Conservation (phyloP, 768 basidiomycete genomes). For the Trametes meyenii region DNA sequence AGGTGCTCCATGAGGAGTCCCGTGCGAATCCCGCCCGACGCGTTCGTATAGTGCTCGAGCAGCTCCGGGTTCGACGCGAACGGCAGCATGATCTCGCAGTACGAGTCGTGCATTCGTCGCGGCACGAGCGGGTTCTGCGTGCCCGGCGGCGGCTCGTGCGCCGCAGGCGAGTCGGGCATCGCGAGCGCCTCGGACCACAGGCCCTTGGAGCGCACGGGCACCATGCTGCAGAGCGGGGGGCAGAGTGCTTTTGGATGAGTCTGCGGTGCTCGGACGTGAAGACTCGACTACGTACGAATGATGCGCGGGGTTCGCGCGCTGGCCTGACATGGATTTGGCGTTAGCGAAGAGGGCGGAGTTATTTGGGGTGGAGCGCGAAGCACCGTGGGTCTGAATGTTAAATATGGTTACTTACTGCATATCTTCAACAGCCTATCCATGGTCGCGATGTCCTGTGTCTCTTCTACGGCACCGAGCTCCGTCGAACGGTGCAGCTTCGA, state of each 20-base stretch:
- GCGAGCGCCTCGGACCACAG: slow-evolving; percentile 58
- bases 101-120: slow-evolving; percentile 71
- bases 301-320: slow-evolving; percentile 23
- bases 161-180: slow-evolving; percentile 25
- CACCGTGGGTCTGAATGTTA: too few relatives aligned
- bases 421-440: slow-evolving; percentile 59
- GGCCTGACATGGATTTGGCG: slow-evolving; percentile 6
- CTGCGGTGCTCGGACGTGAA: background rate
- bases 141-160: slow-evolving; percentile 17
- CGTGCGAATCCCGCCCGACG: slow-evolving; percentile 67
- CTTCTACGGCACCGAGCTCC: slow-evolving; percentile 40
- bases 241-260: background rate
- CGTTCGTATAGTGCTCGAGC: slow-evolving; percentile 72
- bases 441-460: slow-evolving; percentile 58
- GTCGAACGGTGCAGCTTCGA: slow-evolving; percentile 22
- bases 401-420: slow-evolving; percentile 50
- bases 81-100: slow-evolving; percentile 65
- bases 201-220: slow-evolving; percentile 54
- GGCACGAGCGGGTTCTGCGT: slow-evolving; percentile 36
- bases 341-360: background rate
- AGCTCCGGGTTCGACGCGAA: slow-evolving; percentile 61
- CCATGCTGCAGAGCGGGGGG: slow-evolving; percentile 42
- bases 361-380: slow-evolving; percentile 19
- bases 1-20: slow-evolving; percentile 81
- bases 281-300: slow-evolving; percentile 20